A percentile compares a stretch with the other conserved stretches of the same genome.
phyloP scores from a whole-genome alignment of 768 basidiomycete species.

The Naganishia friedmannii region DNA sequence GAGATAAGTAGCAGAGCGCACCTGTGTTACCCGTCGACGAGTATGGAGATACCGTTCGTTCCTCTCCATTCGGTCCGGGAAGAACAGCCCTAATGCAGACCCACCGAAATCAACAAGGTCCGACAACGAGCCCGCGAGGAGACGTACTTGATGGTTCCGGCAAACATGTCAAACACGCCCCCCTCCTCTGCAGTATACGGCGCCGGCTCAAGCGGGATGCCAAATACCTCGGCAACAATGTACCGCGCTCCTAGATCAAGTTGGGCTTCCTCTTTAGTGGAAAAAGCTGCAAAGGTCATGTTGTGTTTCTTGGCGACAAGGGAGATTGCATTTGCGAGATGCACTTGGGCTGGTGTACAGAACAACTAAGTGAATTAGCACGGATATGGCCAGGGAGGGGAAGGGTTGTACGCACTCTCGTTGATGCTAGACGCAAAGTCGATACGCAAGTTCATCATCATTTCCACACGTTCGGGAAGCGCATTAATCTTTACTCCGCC shows the following conservation, averaged over 20 bases:
- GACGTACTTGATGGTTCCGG: constrained; percentile 47
- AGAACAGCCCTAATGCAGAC: constrained; percentile 33
- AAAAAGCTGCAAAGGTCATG: constrained; percentile 10
- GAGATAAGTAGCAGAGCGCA: not conserved
- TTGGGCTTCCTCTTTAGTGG: not conserved
- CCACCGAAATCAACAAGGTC: constrained; percentile 4
- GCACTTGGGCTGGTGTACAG: constrained; percentile 19
- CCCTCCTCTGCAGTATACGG: constrained; percentile 43
- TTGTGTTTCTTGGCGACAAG: constrained; percentile 16
- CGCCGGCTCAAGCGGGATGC: constrained; percentile 43
- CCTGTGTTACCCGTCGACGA: constrained; percentile 39
- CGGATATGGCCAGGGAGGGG: not conserved
- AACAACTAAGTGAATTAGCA: not conserved
- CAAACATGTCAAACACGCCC: constrained; percentile 46
- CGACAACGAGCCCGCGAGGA: not conserved
- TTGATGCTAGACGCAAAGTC: constrained; percentile 45
- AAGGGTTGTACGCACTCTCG: constrained; percentile 29
- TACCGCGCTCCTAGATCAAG: not conserved
- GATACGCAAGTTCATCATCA: constrained; percentile 47
- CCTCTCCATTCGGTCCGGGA: constrained; percentile 39
- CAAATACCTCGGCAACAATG: constrained; percentile 35
- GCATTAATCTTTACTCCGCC: constrained; percentile 65
- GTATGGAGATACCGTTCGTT: constrained; percentile 43
- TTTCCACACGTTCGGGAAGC: constrained; percentile 62
- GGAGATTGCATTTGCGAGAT: constrained; percentile 9